Conservation (phyloP, 768 basidiomycete genomes). For the Boletus pseudopeckii region DNA sequence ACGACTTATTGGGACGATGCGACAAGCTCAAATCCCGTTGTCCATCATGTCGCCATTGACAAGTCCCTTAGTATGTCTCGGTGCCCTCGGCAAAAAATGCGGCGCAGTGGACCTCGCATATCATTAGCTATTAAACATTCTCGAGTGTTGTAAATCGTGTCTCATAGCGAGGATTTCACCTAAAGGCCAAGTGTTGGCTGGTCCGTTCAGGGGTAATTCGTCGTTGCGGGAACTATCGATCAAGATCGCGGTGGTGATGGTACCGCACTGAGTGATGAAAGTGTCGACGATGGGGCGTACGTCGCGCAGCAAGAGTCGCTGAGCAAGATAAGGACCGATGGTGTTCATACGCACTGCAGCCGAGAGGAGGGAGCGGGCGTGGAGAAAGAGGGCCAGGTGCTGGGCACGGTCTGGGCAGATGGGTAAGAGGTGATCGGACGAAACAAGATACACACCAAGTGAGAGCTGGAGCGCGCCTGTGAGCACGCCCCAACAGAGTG, state of each 20-base stretch:
- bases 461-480: slow-evolving; percentile 72
- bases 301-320: slow-evolving; percentile 78
- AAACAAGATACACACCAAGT: slow-evolving; percentile 47
- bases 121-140: slow-evolving; percentile 82
- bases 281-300: slow-evolving; percentile 63
- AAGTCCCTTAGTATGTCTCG: background rate
- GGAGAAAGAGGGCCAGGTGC: slow-evolving; percentile 90
- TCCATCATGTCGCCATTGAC: background rate
- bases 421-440: background rate
- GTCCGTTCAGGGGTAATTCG: slow-evolving; percentile 44
- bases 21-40: background rate
- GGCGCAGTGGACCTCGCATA: background rate
- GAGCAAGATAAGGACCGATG: slow-evolving; percentile 89
- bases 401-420: slow-evolving; percentile 64
- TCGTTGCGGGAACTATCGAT: slow-evolving; percentile 10
- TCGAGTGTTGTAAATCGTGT: slow-evolving; percentile 93
- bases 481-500: slow-evolving; percentile 87
- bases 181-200: slow-evolving; percentile 92
- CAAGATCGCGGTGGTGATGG: slow-evolving; percentile 48
- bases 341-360: slow-evolving; percentile 90
- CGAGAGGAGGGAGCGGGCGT: slow-evolving; percentile 85
- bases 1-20: background rate
- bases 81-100: background rate
- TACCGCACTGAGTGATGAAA: slow-evolving; percentile 43
- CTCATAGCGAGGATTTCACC: slow-evolving; percentile 88